phyloP scores from a whole-genome alignment of 306 rosid species.

The Albizia julibrissin region DNA sequence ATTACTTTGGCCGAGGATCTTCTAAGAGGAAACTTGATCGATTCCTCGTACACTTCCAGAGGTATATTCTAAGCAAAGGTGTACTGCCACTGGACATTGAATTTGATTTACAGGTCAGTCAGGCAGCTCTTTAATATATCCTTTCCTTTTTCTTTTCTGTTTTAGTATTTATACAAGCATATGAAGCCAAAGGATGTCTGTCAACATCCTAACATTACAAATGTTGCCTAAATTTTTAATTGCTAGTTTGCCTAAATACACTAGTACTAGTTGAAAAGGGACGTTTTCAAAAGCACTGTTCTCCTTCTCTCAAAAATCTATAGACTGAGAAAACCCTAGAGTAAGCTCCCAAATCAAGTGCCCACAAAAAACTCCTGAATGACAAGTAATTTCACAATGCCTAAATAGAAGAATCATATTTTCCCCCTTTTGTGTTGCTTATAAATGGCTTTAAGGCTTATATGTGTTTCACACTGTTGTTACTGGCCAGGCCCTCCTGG shows the following conservation, averaged over 20 bases:
- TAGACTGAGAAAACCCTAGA: background rate
- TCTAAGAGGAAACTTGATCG: slow-evolving; percentile 97
- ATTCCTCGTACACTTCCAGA: slow-evolving; percentile 78
- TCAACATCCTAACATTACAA: background rate
- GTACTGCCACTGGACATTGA: slow-evolving; percentile 87
- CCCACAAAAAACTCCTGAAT: background rate
- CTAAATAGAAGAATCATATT: background rate
- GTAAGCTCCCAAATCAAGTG: background rate
- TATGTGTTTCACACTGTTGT: background rate
- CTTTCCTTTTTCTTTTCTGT: background rate
- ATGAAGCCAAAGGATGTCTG: background rate
- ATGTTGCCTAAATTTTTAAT: background rate
- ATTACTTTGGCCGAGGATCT: slow-evolving; percentile 97
- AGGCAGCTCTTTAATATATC: slow-evolving; percentile 13
- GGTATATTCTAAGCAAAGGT: slow-evolving; percentile 92
- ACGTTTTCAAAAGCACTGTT: background rate
- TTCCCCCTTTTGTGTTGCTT: background rate
- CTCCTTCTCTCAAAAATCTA: background rate
- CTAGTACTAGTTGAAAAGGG: background rate
- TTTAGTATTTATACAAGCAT: background rate
- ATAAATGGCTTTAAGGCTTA: background rate
- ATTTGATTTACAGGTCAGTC: slow-evolving; percentile 91
- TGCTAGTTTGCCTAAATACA: background rate
- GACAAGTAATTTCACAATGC: background rate
- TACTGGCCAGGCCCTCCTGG: background rate